phyloP scores from a whole-genome alignment of 768 basidiomycete species.

The Kwoniella sp. region DNA sequence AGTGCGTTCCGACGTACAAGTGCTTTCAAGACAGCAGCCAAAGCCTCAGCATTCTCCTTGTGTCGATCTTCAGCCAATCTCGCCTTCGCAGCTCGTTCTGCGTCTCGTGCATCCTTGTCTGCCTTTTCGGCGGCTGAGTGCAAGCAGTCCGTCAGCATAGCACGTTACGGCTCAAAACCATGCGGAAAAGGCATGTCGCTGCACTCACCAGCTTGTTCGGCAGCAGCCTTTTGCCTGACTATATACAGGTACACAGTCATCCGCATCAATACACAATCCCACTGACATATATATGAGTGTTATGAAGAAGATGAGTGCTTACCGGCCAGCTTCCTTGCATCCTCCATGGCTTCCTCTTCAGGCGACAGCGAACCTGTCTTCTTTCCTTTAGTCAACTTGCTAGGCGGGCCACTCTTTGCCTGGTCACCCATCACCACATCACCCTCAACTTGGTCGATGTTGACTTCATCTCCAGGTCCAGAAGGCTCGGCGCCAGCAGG shows the following conservation, averaged over 20 bases:
- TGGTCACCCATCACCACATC: slow-evolving; percentile 5
- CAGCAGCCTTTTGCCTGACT: slow-evolving; percentile 48
- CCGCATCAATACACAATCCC: slow-evolving; percentile 1
- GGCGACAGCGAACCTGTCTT: slow-evolving; percentile 3
- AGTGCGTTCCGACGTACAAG: too few species aligned
- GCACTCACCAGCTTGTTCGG: slow-evolving; percentile 42
- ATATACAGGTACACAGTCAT: neutral
- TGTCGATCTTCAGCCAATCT: slow-evolving; percentile 51
- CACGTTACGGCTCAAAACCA: neutral
- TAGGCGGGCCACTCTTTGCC: slow-evolving; percentile 15
- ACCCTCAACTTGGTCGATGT: slow-evolving; percentile 5
- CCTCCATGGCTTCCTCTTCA: slow-evolving; percentile 41
- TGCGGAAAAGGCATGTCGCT: neutral
- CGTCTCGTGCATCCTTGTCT: slow-evolving; percentile 36
- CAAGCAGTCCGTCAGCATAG: slow-evolving; percentile 13
- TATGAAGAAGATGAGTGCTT: too few species aligned
- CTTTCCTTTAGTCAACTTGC: slow-evolving; percentile 28
- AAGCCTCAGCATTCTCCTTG: slow-evolving; percentile 42
- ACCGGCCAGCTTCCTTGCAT: slow-evolving; percentile 43
- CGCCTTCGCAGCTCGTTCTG: slow-evolving; percentile 46
- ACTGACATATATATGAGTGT: too few species aligned
- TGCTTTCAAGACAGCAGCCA: slow-evolving; percentile 45
- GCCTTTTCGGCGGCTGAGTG: slow-evolving; percentile 34
- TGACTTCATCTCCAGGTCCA: slow-evolving; percentile 18
- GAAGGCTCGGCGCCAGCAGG: slow-evolving; percentile 5